phyloP scores from a whole-genome alignment of 345 rosid genomes.

The Raphanus raphanistrum region DNA sequence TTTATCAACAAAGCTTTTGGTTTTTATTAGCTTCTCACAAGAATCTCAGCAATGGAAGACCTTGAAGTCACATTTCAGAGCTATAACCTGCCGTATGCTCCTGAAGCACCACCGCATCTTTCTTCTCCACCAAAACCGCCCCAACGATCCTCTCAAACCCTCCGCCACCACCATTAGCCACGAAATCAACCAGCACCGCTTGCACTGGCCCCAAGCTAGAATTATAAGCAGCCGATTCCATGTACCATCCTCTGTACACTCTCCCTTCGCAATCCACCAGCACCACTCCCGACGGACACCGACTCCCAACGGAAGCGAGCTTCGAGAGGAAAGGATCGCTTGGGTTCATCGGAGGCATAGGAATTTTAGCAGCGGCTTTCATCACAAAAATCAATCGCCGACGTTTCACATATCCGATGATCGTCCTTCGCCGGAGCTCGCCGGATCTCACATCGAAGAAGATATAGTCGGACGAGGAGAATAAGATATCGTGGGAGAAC shows the following conservation, averaged over 20 bases:
- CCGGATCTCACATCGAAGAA: no score
- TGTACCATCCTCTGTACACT: slow-evolving; percentile 1
- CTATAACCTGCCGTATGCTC: slow-evolving; percentile 47
- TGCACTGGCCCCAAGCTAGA: background rate
- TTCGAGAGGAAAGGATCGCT: no score
- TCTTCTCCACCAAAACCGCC: background rate
- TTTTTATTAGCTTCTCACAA: background rate
- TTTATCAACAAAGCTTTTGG: background rate
- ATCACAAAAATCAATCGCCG: no score
- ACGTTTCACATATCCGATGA: no score
- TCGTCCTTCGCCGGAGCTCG: no score
- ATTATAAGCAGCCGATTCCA: background rate
- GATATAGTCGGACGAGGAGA: no score
- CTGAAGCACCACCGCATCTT: slow-evolving; percentile 46
- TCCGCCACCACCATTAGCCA: background rate
- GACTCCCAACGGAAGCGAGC: background rate
- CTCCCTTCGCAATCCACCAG: slow-evolving; percentile 2
- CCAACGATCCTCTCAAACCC: background rate
- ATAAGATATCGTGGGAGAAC: no score
- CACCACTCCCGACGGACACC: background rate
- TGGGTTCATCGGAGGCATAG: no score
- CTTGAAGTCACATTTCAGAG: slow-evolving; percentile 59
- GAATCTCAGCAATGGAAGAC: slow-evolving; percentile 50
- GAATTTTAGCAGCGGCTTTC: no score
- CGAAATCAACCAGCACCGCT: background rate